Percentiles rank a stretch among this genome's conserved stretches.
Conservation (phyloP, 257 asterid species). For the Marsdenia floribunda region DNA sequence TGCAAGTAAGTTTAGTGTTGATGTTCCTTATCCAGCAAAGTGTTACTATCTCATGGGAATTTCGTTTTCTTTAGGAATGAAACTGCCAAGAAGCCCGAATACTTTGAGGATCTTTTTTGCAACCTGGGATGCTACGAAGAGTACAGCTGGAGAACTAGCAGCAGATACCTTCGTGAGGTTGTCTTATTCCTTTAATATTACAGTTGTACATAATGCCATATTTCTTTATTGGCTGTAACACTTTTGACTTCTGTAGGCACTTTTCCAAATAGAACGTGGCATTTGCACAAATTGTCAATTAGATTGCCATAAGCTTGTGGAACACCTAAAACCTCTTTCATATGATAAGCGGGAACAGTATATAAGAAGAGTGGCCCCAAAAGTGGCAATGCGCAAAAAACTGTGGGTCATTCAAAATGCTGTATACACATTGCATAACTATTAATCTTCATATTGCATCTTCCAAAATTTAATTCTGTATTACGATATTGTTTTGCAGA, state of each 20-base stretch:
- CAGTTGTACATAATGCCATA: conserved; percentile 8
- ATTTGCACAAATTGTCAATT: conserved; percentile 69
- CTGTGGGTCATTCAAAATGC: conserved; percentile 44
- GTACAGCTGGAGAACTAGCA: conserved; percentile 70
- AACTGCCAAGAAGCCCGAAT: conserved; percentile 64
- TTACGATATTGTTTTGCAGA: conserved; percentile 38
- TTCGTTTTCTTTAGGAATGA: conserved; percentile 52
- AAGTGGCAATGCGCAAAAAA: conserved; percentile 46
- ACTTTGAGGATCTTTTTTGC: conserved; percentile 94
- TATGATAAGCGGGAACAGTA: conserved; percentile 57
- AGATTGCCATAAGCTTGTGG: conserved; percentile 82
- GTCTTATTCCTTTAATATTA: conserved; percentile 10
- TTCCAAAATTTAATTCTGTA: background rate
- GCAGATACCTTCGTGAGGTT: conserved; percentile 69
- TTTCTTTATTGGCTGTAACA: conserved; percentile 25
- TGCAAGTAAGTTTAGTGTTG: conserved; percentile 59
- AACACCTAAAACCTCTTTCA: conserved; percentile 55
- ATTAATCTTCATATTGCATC: background rate
- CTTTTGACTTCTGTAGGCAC: conserved; percentile 44
- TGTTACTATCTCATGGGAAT: background rate
- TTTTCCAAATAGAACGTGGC: conserved; percentile 81
- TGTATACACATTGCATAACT: background rate
- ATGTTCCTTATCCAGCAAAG: conserved; percentile 1
- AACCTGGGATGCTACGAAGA: conserved; percentile 74
- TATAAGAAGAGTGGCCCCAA: conserved; percentile 65